Evolutionary conservation across 441 rosid species (phyloP).

Genomic region (Erodium moschatum): DNA sequence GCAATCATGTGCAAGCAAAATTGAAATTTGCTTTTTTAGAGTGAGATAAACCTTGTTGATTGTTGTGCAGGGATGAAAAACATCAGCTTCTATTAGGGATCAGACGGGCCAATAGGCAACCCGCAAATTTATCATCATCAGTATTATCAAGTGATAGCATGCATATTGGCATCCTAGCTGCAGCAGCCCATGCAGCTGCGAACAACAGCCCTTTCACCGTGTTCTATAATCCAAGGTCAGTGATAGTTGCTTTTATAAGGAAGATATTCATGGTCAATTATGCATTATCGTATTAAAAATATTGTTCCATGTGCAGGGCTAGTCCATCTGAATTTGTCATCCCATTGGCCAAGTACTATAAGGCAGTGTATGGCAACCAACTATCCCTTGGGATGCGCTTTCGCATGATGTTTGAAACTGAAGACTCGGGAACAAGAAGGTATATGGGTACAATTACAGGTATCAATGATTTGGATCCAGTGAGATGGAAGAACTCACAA

Average conservation of each 20-base stretch:
- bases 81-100: constrained; percentile 79
- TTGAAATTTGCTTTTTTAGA: no score
- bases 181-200: constrained; percentile 96
- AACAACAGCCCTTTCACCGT: constrained; percentile 85
- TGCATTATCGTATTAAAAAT: not conserved
- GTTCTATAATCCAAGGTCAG: constrained; percentile 78
- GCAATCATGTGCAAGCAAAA: not conserved
- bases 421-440: constrained; percentile 83
- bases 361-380: constrained; percentile 66
- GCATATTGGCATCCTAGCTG: constrained; percentile 94
- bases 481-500: constrained; percentile 87
- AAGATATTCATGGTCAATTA: no score
- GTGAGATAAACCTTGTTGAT: no score
- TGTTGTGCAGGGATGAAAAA: constrained; percentile 66
- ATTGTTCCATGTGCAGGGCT: constrained; percentile 37
- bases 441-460: constrained; percentile 94
- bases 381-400: constrained; percentile 85
- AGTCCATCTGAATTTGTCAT: constrained; percentile 57
- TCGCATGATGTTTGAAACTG: constrained; percentile 96
- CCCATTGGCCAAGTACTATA: constrained; percentile 85
- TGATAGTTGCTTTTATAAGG: not conserved
- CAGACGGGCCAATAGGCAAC: constrained; percentile 88
- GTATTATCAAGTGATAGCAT: constrained; percentile 92
- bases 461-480: constrained; percentile 71
- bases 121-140: constrained; percentile 72